phyloP scores from a whole-genome alignment of 306 rosid genomes.

The Sesbania bispinosa region DNA sequence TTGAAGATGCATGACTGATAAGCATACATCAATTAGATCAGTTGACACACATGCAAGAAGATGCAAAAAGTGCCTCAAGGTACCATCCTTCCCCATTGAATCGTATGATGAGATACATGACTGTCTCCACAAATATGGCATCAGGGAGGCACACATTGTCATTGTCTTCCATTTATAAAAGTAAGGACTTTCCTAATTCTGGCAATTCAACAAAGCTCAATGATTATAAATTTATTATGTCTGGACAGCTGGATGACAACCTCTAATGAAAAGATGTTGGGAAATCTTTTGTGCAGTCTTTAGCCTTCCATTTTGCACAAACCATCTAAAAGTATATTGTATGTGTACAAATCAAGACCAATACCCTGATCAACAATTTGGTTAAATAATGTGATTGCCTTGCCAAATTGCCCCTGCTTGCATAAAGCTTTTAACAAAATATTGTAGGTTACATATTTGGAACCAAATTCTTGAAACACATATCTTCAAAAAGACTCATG shows the following conservation, averaged over 20 bases:
- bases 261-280: constrained; percentile 4
- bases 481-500: neutral
- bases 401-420: too few species aligned
- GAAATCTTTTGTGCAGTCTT: constrained; percentile 8
- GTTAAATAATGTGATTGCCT: neutral
- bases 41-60: constrained; percentile 94
- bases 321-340: too few species aligned
- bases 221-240: neutral
- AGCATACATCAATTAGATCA: constrained; percentile 84
- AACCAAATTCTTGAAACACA: constrained; percentile 2
- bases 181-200: neutral
- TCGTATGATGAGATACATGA: constrained; percentile 57
- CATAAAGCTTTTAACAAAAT: too few species aligned
- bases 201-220: neutral
- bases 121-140: too few species aligned
- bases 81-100: constrained; percentile 98
- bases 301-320: too few species aligned
- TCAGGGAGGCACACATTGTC: too few species aligned
- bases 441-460: constrained; percentile 16
- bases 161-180: neutral
- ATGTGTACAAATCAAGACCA: neutral
- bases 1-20: constrained; percentile 47
- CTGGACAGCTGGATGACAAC: neutral
- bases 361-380: neutral
- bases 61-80: constrained; percentile 97